Percentiles rank a stretch among this genome's conserved stretches.
Evolutionary conservation across 495 filamentous ascomycete genomes (phyloP).

Genomic region (Poronia punctata): DNA sequence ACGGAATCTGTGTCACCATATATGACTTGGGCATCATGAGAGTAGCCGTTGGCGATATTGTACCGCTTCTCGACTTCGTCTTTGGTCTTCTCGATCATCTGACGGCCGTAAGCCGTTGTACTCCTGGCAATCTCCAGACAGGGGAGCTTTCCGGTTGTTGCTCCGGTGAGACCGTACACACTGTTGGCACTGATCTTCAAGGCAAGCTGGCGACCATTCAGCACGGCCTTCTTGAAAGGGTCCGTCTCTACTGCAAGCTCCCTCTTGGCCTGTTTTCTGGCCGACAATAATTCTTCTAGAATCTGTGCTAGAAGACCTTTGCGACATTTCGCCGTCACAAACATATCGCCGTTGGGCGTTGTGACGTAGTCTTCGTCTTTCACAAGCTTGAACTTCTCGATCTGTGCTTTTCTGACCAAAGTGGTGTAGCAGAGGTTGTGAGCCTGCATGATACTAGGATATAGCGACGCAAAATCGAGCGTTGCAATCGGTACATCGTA

Average conservation of each 20-base stretch:
- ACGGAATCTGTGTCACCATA: conserved; percentile 99
- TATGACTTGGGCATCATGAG: conserved; percentile 89
- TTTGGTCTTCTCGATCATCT: conserved; percentile 98
- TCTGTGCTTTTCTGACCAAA: conserved; percentile 68
- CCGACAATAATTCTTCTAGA: conserved; percentile 81
- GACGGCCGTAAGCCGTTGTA: conserved; percentile 88
- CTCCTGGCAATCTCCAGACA: conserved; percentile 94
- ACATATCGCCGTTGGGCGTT: conserved; percentile 90
- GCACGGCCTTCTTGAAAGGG: conserved; percentile 91
- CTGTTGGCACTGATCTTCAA: conserved; percentile 96
- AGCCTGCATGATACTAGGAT: conserved; percentile 97
- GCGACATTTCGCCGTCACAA: conserved; percentile 77
- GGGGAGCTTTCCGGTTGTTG: conserved; percentile 90
- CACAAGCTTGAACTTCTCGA: conserved; percentile 64
- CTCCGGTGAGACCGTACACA: conserved; percentile 95
- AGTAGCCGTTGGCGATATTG: conserved; percentile 88
- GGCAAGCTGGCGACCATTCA: conserved; percentile 95
- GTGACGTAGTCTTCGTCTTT: conserved; percentile 94
- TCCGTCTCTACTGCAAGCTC: conserved; percentile 89
- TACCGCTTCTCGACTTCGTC: conserved; percentile 84
- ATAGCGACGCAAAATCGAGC: conserved; percentile 96
- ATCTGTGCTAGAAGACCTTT: conserved; percentile 94
- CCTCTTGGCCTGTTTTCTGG: conserved; percentile 87
- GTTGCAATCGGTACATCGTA: conserved; percentile 93
- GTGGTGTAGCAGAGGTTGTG: conserved; percentile 99